Evolutionary conservation across 495 filamentous ascomycete species (phyloP).

Genomic region (Endocarpon pusillum): DNA sequence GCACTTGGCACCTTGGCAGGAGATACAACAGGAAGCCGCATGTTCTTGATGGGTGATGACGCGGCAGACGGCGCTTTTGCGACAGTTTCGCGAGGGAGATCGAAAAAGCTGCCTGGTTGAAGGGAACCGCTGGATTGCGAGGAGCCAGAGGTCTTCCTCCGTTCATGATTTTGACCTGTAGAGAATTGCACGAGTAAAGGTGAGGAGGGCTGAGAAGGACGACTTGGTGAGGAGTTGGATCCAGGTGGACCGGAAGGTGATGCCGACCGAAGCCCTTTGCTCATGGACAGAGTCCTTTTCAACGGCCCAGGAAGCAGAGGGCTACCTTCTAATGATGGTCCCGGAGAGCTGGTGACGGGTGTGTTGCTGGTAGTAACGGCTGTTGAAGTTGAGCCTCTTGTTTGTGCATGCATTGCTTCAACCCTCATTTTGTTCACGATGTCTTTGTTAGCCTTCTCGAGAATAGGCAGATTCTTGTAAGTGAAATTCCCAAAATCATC

Average conservation of each 20-base stretch:
- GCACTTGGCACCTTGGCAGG: constrained; percentile 30
- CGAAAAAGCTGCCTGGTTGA: constrained; percentile 59
- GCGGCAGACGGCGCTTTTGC: constrained; percentile 48
- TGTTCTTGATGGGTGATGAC: constrained; percentile 61
- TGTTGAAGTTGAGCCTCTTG: constrained; percentile 22
- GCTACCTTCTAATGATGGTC: constrained; percentile 66
- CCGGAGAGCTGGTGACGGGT: constrained; percentile 26
- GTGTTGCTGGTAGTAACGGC: constrained; percentile 20
- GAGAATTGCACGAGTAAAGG: constrained; percentile 86
- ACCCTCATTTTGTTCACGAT: constrained; percentile 89
- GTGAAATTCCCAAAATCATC: constrained; percentile 95
- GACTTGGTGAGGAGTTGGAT: constrained; percentile 68
- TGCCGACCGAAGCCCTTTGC: constrained; percentile 52
- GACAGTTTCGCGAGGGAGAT: constrained; percentile 42
- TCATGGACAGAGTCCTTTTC: constrained; percentile 69
- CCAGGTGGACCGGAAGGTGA: constrained; percentile 71
- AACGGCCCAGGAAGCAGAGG: constrained; percentile 65
- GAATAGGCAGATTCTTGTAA: constrained; percentile 91
- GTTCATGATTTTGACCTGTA: constrained; percentile 55
- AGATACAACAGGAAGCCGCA: constrained; percentile 36
- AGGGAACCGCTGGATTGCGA: constrained; percentile 57
- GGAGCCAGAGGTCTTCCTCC: constrained; percentile 69
- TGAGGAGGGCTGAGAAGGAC: constrained; percentile 84
- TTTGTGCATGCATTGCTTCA: constrained; percentile 61
- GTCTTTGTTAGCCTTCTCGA: constrained; percentile 97